phyloP scores from a whole-genome alignment of 2,329 filamentous ascomycete species.

The Ophiostoma himal-ulmi region DNA sequence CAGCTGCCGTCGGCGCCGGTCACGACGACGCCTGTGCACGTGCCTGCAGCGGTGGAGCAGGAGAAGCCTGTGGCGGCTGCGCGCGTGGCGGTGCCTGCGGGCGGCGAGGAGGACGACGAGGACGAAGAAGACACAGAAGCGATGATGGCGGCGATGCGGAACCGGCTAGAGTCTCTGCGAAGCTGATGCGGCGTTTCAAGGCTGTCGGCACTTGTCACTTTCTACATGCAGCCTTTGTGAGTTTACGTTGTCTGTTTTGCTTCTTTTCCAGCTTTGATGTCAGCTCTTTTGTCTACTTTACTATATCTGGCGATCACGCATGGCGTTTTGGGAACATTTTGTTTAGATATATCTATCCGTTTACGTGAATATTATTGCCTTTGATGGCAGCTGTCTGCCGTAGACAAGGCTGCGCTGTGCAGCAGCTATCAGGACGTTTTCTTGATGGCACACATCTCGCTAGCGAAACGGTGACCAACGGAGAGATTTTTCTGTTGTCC shows the following conservation, averaged over 20 bases:
- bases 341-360: not conserved
- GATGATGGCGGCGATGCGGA: slow-evolving; percentile 90
- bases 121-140: slow-evolving; percentile 84
- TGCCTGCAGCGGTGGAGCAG: slow-evolving; percentile 38
- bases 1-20: slow-evolving; percentile 52
- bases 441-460: not conserved
- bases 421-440: not conserved
- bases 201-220: not conserved
- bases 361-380: not conserved
- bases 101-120: slow-evolving; percentile 51
- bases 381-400: not conserved
- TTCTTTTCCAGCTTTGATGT: not conserved
- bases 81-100: slow-evolving; percentile 46
- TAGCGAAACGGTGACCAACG: not conserved
- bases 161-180: slow-evolving; percentile 81
- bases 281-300: not conserved
- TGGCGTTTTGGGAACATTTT: not conserved
- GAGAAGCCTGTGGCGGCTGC: slow-evolving; percentile 31
- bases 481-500: too few relatives aligned
- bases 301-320: slow-evolving; percentile 10
- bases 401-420: not conserved
- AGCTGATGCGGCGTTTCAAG: slow-evolving; percentile 50
- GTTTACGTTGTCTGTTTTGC: not conserved
- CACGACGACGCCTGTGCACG: slow-evolving; percentile 40
- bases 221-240: too few relatives aligned